These are phyloP conservation scores for Calycina marina DNA, from an alignment of 2,329 filamentous ascomycete genomes.

Conservation along the genomic window DNA sequence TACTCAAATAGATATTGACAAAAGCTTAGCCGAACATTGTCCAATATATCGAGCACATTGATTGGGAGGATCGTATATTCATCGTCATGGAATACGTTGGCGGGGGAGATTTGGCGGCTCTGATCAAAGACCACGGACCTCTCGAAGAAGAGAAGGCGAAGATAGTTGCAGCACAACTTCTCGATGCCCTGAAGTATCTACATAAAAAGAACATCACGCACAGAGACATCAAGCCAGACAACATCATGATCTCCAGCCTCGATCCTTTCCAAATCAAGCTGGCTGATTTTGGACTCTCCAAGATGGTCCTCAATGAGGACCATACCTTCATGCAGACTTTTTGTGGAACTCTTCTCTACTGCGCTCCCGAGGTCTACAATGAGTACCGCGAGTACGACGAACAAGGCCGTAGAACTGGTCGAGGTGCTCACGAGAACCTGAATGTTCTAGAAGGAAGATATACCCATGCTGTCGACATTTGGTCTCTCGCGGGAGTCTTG, in stretches of 20 bases:
- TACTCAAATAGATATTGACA: slow-evolving; percentile 11
- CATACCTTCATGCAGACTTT: slow-evolving; percentile 95
- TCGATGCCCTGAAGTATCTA: slow-evolving; percentile 73
- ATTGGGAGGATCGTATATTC: slow-evolving; percentile 67
- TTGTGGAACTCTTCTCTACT: slow-evolving; percentile 90
- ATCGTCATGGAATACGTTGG: slow-evolving; percentile 95
- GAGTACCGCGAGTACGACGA: slow-evolving; percentile 56
- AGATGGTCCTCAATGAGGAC: slow-evolving; percentile 78
- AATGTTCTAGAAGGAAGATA: slow-evolving; percentile 45
- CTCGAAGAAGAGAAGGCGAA: slow-evolving; percentile 58
- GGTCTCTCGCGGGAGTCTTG: slow-evolving; percentile 87
- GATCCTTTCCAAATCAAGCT: slow-evolving; percentile 74
- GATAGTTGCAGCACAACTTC: slow-evolving; percentile 58
- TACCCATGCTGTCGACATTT: slow-evolving; percentile 84
- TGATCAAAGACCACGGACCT: slow-evolving; percentile 44
- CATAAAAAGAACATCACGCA: slow-evolving; percentile 85
- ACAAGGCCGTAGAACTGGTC: slow-evolving; percentile 38
- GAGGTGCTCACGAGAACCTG: slow-evolving; percentile 14
- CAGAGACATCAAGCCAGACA: slow-evolving; percentile 97
- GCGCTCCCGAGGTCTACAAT: slow-evolving; percentile 90
- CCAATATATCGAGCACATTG: slow-evolving; percentile 76
- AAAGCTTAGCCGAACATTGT: slow-evolving; percentile 64
- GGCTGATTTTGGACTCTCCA: slow-evolving; percentile 92
- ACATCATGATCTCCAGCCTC: slow-evolving; percentile 68
- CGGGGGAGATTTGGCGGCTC: slow-evolving; percentile 67